These are phyloP conservation scores for Naganishia randhawae DNA, from an alignment of 768 basidiomycete species.

Conservation along the genomic window DNA sequence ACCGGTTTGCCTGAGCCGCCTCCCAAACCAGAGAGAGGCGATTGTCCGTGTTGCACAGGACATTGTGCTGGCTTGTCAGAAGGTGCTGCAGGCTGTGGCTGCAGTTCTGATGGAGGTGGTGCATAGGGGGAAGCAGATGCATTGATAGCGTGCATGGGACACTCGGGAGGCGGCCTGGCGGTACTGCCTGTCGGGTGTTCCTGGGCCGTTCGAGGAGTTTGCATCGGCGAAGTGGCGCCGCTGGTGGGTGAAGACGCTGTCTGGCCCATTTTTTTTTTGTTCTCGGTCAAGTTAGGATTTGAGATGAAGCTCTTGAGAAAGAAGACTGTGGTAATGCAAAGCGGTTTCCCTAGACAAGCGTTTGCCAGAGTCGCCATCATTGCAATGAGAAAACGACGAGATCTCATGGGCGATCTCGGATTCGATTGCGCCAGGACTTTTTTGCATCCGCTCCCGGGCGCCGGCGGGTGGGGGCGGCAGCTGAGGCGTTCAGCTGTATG, in stretches of 20 bases:
- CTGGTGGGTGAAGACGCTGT: slow-evolving; percentile 21
- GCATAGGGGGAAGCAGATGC: slow-evolving; percentile 22
- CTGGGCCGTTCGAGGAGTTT: neutral
- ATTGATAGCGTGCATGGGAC: slow-evolving; percentile 32
- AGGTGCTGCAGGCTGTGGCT: slow-evolving; percentile 23
- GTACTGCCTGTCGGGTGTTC: slow-evolving; percentile 21
- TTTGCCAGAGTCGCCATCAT: no score
- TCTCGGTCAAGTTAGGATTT: no score
- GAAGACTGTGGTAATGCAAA: neutral
- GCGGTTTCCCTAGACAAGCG: no score
- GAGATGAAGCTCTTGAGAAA: neutral
- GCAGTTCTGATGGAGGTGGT: slow-evolving; percentile 2
- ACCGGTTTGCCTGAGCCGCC: neutral
- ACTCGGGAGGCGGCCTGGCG: slow-evolving; percentile 30
- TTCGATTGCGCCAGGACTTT: slow-evolving; percentile 4
- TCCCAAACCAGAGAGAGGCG: slow-evolving; percentile 16
- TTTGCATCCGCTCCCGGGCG: slow-evolving; percentile 15
- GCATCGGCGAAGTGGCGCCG: slow-evolving; percentile 2
- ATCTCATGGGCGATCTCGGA: neutral
- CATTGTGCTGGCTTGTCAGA: slow-evolving; percentile 47
- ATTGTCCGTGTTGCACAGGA: slow-evolving; percentile 50
- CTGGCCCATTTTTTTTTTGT: slow-evolving; percentile 22
- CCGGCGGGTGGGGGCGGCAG: neutral
- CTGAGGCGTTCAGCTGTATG: neutral
- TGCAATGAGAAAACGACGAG: neutral